phyloP scores from a whole-genome alignment of 345 rosid species.

The Gossypium sturtianum region DNA sequence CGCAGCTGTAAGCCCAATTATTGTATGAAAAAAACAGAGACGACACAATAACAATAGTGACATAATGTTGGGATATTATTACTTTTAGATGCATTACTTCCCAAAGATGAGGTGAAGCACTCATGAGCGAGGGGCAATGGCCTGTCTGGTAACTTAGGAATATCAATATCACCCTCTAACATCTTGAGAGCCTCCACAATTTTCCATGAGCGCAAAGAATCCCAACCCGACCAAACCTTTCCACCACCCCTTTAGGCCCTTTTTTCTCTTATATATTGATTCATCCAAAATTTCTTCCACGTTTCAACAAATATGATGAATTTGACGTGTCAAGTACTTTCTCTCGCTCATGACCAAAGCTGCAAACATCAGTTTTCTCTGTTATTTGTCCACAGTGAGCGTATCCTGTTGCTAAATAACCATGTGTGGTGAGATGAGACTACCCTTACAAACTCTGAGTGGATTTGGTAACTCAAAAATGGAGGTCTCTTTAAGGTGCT shows the following conservation, averaged over 20 bases:
- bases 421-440: conserved; percentile 57
- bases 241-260: conserved; percentile 50
- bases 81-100: conserved; percentile 6
- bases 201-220: conserved; percentile 58
- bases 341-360: conserved; percentile 66
- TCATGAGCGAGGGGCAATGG: conserved; percentile 55
- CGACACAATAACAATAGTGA: no score
- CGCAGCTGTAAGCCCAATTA: no score
- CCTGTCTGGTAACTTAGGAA: conserved; percentile 54
- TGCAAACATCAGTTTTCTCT: conserved; percentile 57
- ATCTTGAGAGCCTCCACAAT: conserved; percentile 49
- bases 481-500: conserved; percentile 39
- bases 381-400: conserved; percentile 58
- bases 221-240: conserved; percentile 60
- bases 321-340: conserved; percentile 41
- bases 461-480: background rate
- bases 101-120: conserved; percentile 27
- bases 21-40: no score
- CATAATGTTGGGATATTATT: conserved; percentile 8
- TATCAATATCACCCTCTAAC: conserved; percentile 58
- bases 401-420: conserved; percentile 55
- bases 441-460: conserved; percentile 42
- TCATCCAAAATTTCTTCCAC: conserved; percentile 33
- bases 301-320: conserved; percentile 32
- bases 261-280: conserved; percentile 24